A percentile compares a stretch with the other conserved stretches of the same genome.
Conservation (phyloP, 2,329 filamentous ascomycete species). For the Ophiostoma fasciatum region DNA sequence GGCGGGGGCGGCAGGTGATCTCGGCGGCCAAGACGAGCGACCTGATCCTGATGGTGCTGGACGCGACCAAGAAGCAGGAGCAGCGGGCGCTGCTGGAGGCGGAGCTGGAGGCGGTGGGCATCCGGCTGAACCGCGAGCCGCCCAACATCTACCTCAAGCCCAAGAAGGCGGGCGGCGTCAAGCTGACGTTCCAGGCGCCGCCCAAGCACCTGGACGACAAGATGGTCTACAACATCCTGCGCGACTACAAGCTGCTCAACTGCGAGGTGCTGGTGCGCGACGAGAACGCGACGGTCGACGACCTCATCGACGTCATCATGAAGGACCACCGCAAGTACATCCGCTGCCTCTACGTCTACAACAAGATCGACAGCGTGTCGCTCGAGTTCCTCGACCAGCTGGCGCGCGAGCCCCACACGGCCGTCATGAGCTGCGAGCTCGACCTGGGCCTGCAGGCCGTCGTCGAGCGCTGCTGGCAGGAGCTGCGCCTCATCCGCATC, state of each 20-base stretch:
- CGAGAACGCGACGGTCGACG: slow-evolving; percentile 89
- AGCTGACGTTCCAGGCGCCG: slow-evolving; percentile 84
- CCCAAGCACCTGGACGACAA: slow-evolving; percentile 92
- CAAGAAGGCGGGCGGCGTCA: slow-evolving; percentile 96
- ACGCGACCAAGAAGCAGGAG: slow-evolving; percentile 92
- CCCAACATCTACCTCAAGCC: slow-evolving; percentile 97
- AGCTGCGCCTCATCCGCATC: slow-evolving; percentile 75
- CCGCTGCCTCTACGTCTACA: slow-evolving; percentile 90
- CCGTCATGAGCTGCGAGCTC: slow-evolving; percentile 94
- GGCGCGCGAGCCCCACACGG: slow-evolving; percentile 83
- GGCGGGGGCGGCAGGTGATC: slow-evolving; percentile 88
- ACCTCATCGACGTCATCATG: slow-evolving; percentile 99
- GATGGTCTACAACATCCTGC: slow-evolving; percentile 94
- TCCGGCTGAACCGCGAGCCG: slow-evolving; percentile 78
- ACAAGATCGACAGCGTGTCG: slow-evolving; percentile 95
- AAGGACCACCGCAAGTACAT: slow-evolving; percentile 98
- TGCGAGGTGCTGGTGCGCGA: slow-evolving; percentile 92
- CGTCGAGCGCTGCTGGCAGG: slow-evolving; percentile 87
- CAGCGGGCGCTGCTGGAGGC: slow-evolving; percentile 80
- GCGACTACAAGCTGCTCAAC: slow-evolving; percentile 98
- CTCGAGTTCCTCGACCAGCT: slow-evolving; percentile 87
- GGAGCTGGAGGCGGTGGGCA: slow-evolving; percentile 89
- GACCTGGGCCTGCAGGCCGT: slow-evolving; percentile 89
- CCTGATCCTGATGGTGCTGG: slow-evolving; percentile 88
- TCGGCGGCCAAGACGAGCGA: slow-evolving; percentile 97